These are phyloP conservation scores for Penicillium sp. DNA, from an alignment of 2,329 filamentous ascomycete species.

Conservation along the genomic window DNA sequence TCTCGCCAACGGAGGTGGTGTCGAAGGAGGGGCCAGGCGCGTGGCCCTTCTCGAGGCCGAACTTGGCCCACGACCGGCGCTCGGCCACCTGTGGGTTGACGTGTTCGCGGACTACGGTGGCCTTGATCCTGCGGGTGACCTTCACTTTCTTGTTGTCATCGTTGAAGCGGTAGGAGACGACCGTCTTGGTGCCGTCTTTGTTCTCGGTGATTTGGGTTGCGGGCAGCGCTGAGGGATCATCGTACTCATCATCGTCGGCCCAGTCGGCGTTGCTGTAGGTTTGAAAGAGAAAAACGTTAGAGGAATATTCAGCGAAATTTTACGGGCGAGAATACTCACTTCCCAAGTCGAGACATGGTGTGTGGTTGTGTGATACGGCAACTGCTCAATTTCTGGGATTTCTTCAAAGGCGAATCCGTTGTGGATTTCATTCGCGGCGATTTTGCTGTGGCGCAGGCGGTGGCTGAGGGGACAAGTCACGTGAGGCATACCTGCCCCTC, in stretches of 20 bases:
- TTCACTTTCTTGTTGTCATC: slow-evolving; percentile 96
- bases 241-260: slow-evolving; percentile 89
- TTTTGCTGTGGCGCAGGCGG: slow-evolving; percentile 36
- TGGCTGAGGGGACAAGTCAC: slow-evolving; percentile 35
- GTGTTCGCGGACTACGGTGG: slow-evolving; percentile 84
- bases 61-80: slow-evolving; percentile 90
- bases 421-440: slow-evolving; percentile 44
- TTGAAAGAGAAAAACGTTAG: slow-evolving; percentile 23
- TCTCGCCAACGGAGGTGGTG: slow-evolving; percentile 93
- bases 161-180: slow-evolving; percentile 85
- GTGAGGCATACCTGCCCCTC: slow-evolving; percentile 8
- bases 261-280: slow-evolving; percentile 69
- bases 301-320: not conserved
- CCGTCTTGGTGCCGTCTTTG: slow-evolving; percentile 98
- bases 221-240: slow-evolving; percentile 82
- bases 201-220: slow-evolving; percentile 87
- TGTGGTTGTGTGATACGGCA: slow-evolving; percentile 30
- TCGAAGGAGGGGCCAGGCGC: slow-evolving; percentile 77
- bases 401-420: slow-evolving; percentile 44
- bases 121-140: slow-evolving; percentile 92
- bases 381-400: slow-evolving; percentile 44
- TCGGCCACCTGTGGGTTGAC: slow-evolving; percentile 97
- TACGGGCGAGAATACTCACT: slow-evolving; percentile 36
- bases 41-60: slow-evolving; percentile 87
- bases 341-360: slow-evolving; percentile 51